phyloP scores from a whole-genome alignment of 225 moss, liverwort and hornwort species.

The Polytrichum commune region DNA sequence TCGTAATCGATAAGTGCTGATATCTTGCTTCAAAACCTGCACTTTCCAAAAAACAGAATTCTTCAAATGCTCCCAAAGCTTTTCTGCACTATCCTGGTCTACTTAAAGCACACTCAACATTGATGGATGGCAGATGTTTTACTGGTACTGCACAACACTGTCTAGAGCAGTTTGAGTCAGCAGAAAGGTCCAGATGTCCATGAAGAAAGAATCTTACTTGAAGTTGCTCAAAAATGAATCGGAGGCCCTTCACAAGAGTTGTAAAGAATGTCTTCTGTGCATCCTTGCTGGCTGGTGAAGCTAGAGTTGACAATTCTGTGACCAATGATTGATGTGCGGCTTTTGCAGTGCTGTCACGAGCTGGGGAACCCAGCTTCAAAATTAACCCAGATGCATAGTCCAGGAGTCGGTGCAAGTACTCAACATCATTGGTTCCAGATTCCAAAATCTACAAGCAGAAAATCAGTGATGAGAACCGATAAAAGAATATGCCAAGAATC shows the following conservation, averaged over 20 bases:
- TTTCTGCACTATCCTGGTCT: background rate
- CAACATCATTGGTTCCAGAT: constrained; percentile 89
- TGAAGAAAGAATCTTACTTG: constrained; percentile 38
- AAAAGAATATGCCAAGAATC: background rate
- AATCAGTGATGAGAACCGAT: background rate
- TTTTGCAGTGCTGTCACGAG: constrained; percentile 81
- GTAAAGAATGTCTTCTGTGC: constrained; percentile 68
- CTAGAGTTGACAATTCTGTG: constrained; percentile 53
- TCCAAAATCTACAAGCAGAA: constrained; percentile 67
- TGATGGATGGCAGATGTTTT: too few species aligned
- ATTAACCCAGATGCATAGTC: constrained; percentile 90
- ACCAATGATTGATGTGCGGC: constrained; percentile 86
- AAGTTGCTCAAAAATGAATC: constrained; percentile 92
- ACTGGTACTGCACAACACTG: too few species aligned
- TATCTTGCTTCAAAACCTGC: constrained; percentile 92
- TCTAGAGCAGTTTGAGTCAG: too few species aligned
- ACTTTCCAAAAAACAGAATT: background rate
- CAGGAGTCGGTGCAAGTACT: constrained; percentile 76
- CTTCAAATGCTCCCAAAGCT: background rate
- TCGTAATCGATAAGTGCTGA: constrained; percentile 73
- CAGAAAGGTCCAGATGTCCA: too few species aligned
- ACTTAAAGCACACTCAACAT: background rate
- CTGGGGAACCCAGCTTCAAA: constrained; percentile 91
- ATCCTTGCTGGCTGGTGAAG: constrained; percentile 45
- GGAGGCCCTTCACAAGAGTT: constrained; percentile 84